Evolutionary conservation across 2,329 filamentous ascomycete genomes (phyloP), one percentile per base, ranked within the genome.

Genomic region (Fusarium dlaminii): DNA sequence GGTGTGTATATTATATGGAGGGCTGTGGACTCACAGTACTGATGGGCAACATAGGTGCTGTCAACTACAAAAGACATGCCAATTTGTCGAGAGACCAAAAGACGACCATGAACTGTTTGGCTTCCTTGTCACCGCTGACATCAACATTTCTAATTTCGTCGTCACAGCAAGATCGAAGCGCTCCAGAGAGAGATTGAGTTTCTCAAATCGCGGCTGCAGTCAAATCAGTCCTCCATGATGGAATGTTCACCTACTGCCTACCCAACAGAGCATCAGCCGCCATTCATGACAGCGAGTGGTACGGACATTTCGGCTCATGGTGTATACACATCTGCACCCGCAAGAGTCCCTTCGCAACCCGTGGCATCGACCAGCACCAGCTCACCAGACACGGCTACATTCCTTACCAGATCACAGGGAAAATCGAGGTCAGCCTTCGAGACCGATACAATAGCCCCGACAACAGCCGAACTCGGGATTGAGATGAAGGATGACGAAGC

Each of bases 101-200:
- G 67, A 55, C 3, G 40, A 61, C 6, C 45, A 70, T 24, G 67
- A 70, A 15, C 17, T 70, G 67, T 70, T 8, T 5, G 5, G 5
- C 7, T 14, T 6, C 30, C 12, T 0, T 14, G 6, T 4, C 1
- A 3, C 2, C 5, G 4, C 1, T 0, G 4, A 7, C 15, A 4
- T 17, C 2, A 9, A 6, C 0, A 4, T 9, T 12, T 4, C 20
- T 48, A n/a, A 48, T 22, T 6, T 5, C 5, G 3, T 17, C 8
- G 0, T 6, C 6, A 17, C 6, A 70, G 67, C 3, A 70, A 46
- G 30, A 70, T 70, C 10, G 67, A 70, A n/a, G 59, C 59, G 5
- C 40, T 70, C 2, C 58, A 70, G 14, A 52, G 37, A 24, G 40
- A 70, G 29, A 42, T 70, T 5, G 58, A 70, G 30, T 22, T 29